phyloP scores from a whole-genome alignment of 129 eudicot genomes.

The Dittrichia graveolens region DNA sequence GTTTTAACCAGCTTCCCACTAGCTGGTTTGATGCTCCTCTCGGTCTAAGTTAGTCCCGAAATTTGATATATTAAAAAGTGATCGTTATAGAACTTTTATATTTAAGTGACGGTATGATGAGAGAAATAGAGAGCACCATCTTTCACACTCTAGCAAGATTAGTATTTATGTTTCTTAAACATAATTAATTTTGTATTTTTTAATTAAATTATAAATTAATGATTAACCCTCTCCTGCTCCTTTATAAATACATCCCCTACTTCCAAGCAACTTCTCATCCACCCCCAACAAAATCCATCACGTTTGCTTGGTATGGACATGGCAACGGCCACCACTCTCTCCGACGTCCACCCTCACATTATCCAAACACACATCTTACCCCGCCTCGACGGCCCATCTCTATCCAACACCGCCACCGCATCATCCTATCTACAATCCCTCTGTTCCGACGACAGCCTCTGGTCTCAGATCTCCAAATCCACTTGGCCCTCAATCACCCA shows the following conservation, averaged over 20 bases:
- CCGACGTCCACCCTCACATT: slow-evolving; percentile 27
- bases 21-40: no score
- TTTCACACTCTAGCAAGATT: no score
- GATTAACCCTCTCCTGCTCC: no score
- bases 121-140: no score
- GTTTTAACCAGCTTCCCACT: no score
- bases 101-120: no score
- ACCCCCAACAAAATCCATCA: not conserved
- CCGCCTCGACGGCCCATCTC: slow-evolving; percentile 29
- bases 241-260: not conserved
- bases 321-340: not conserved
- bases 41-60: no score
- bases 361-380: slow-evolving; percentile 31
- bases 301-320: not conserved
- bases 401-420: slow-evolving; percentile 21
- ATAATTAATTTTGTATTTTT: no score
- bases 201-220: no score
- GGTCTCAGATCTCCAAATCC: slow-evolving; percentile 13
- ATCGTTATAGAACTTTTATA: no score
- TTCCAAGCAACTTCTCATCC: not conserved
- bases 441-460: slow-evolving; percentile 27
- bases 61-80: no score
- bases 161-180: no score
- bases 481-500: slow-evolving; percentile 28
- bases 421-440: slow-evolving; percentile 20